phyloP scores from a whole-genome alignment of 2,329 filamentous ascomycete species.

The Tolypocladium paradoxum region DNA sequence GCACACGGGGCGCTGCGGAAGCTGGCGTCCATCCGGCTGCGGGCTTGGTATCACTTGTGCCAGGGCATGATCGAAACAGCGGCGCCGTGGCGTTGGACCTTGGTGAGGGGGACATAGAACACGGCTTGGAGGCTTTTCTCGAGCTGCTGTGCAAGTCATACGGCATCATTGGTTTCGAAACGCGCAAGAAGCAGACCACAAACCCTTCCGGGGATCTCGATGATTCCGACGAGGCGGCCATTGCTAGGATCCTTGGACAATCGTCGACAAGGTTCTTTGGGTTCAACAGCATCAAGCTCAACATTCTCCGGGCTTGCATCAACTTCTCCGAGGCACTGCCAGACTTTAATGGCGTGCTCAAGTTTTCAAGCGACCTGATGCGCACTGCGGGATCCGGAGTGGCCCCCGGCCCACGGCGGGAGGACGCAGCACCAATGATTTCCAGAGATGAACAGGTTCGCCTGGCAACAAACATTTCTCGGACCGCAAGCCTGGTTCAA shows the following conservation, averaged over 20 bases:
- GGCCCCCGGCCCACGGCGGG: conserved; percentile 58
- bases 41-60: conserved; percentile 63
- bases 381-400: conserved; percentile 72
- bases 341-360: conserved; percentile 81
- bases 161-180: conserved; percentile 46
- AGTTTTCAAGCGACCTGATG: conserved; percentile 75
- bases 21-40: conserved; percentile 91
- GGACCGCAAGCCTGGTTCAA: conserved; percentile 68
- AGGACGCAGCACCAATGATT: conserved; percentile 61
- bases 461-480: conserved; percentile 74
- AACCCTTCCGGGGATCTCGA: conserved; percentile 12
- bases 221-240: conserved; percentile 40
- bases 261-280: conserved; percentile 58
- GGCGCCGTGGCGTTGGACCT: conserved; percentile 48
- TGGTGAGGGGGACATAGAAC: conserved; percentile 53
- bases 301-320: conserved; percentile 80
- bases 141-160: conserved; percentile 52
- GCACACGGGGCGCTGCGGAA: conserved; percentile 89
- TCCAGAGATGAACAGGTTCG: conserved; percentile 74
- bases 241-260: conserved; percentile 49
- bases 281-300: conserved; percentile 68
- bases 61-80: conserved; percentile 35
- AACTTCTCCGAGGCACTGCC: conserved; percentile 89
- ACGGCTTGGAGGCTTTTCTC: conserved; percentile 54
- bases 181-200: conserved; percentile 14